A percentile compares a stretch with the other conserved stretches of the same genome.
phyloP scores from a whole-genome alignment of 345 rosid species.

The Eucalyptus regnans region DNA sequence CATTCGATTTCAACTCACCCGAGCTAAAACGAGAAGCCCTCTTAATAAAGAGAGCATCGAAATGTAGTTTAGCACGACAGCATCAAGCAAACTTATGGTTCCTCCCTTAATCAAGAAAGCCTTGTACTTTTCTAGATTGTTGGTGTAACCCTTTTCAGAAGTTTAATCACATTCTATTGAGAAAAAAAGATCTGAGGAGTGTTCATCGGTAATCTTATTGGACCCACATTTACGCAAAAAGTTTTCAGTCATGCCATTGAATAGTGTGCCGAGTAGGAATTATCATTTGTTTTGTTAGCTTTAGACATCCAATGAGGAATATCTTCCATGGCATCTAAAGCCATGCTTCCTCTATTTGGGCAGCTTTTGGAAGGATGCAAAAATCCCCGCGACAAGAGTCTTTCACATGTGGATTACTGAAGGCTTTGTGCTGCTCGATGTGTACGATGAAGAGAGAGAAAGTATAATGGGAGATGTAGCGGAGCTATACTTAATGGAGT shows the following conservation, averaged over 20 bases:
- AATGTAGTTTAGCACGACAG: no score
- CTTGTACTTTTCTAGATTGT: no score
- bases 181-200: no score
- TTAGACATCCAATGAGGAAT: no score
- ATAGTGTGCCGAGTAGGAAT: no score
- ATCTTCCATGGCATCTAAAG: constrained; percentile 8
- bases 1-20: no score
- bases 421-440: constrained; percentile 12
- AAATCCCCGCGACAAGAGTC: constrained; percentile 19
- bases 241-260: no score
- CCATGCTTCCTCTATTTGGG: constrained; percentile 21
- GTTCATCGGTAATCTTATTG: neutral
- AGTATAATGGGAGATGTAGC: constrained; percentile 11
- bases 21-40: no score
- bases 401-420: constrained; percentile 33
- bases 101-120: neutral
- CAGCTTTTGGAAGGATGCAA: constrained; percentile 17
- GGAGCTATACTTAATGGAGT: constrained; percentile 7
- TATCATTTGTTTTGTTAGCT: no score
- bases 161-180: no score
- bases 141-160: no score
- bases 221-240: no score
- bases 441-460: neutral
- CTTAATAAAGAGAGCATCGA: neutral
- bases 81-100: neutral